Evolutionary conservation across 202 grass and related monocot species (phyloP).

Genomic region (Musa balbisiana): DNA sequence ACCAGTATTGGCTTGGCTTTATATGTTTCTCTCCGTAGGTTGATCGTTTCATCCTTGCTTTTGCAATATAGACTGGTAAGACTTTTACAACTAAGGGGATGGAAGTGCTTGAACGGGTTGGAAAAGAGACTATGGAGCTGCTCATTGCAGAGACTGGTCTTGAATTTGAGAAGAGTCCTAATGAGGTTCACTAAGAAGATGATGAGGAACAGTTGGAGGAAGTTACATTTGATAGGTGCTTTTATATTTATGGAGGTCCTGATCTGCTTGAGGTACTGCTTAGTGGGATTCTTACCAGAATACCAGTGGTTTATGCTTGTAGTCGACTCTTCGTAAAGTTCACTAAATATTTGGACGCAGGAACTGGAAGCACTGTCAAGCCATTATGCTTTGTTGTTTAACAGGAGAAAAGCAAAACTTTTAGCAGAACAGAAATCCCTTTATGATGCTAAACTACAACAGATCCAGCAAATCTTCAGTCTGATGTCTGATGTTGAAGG

Average conservation of each 20-base stretch:
- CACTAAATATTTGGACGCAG: slow-evolving; percentile 32
- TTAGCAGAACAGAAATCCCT: slow-evolving; percentile 69
- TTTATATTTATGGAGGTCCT: slow-evolving; percentile 97
- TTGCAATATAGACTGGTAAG: slow-evolving; percentile 63
- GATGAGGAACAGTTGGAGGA: slow-evolving; percentile 95
- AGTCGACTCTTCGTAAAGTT: neutral
- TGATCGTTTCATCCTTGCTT: neutral
- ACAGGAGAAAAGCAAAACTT: slow-evolving; percentile 89
- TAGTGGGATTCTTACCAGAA: slow-evolving; percentile 8
- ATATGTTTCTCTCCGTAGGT: neutral
- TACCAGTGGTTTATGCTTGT: slow-evolving; percentile 8
- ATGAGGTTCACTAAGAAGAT: slow-evolving; percentile 43
- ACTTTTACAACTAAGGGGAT: slow-evolving; percentile 83
- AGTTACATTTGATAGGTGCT: slow-evolving; percentile 89
- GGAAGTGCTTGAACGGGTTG: slow-evolving; percentile 88
- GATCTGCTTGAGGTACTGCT: slow-evolving; percentile 47
- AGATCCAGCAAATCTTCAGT: slow-evolving; percentile 80
- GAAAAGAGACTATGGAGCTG: slow-evolving; percentile 94
- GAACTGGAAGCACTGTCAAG: slow-evolving; percentile 94
- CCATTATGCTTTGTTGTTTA: slow-evolving; percentile 80
- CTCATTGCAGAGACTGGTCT: slow-evolving; percentile 94
- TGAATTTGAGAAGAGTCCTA: slow-evolving; percentile 56
- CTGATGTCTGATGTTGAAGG: slow-evolving; percentile 56
- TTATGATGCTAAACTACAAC: slow-evolving; percentile 71
- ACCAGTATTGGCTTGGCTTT: slow-evolving; percentile 14